A percentile compares a stretch with the other conserved stretches of the same genome.
phyloP scores from a whole-genome alignment of 805 yeast species.

The Blastobotrys terrestris region DNA sequence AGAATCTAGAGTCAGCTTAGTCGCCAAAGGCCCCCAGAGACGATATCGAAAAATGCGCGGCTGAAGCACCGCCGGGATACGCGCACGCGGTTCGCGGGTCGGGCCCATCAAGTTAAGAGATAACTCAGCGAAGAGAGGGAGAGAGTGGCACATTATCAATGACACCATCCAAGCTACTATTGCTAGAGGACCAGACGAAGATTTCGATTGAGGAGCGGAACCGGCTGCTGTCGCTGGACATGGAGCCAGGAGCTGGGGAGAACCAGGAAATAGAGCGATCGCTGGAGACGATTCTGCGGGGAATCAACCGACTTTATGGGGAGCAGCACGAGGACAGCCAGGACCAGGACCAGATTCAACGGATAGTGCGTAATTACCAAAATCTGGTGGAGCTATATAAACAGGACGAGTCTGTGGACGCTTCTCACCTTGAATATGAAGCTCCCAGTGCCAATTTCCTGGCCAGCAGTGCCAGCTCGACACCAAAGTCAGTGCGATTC shows the following conservation, averaged over 20 bases:
- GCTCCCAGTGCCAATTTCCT: not conserved
- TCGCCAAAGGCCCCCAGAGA: no score
- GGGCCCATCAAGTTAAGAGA: no score
- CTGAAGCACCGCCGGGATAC: no score
- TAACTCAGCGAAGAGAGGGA: no score
- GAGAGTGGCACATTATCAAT: slow-evolving; percentile 5
- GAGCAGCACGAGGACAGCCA: slow-evolving; percentile 12
- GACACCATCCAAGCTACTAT: slow-evolving; percentile 17
- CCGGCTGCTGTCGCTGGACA: slow-evolving; percentile 24
- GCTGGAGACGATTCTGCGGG: slow-evolving; percentile 21
- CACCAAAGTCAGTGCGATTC: slow-evolving; percentile 24
- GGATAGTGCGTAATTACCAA: slow-evolving; percentile 3
- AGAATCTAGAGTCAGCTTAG: no score
- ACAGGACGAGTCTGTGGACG: slow-evolving; percentile 9
- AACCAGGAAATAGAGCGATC: slow-evolving; percentile 24
- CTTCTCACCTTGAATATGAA: slow-evolving; percentile 2
- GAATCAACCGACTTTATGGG: slow-evolving; percentile 22
- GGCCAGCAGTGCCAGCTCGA: not conserved
- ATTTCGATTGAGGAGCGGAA: slow-evolving; percentile 29
- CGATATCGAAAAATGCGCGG: no score
- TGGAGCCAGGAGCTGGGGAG: slow-evolving; percentile 25
- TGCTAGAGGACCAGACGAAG: slow-evolving; percentile 28
- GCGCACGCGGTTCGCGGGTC: no score
- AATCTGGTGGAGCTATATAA: slow-evolving; percentile 8
- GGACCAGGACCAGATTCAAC: slow-evolving; percentile 1